Conservation (phyloP, 2,329 filamentous ascomycete genomes). For the Pseudogymnoascus sp. region DNA sequence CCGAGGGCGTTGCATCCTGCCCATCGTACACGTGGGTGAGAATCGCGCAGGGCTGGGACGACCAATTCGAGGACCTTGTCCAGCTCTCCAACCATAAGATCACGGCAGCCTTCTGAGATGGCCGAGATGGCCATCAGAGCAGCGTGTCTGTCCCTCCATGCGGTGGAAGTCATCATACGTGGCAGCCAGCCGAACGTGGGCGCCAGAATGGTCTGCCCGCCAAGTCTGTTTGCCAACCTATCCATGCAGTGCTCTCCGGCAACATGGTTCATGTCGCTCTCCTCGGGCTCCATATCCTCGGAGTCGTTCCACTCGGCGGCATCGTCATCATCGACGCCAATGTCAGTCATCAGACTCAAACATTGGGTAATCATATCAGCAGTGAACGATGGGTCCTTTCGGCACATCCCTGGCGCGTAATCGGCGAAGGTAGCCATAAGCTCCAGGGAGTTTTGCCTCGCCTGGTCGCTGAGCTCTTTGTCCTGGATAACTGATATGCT, state of each 20-base stretch:
- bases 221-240: conserved; percentile 90
- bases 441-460: conserved; percentile 89
- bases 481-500: conserved; percentile 90
- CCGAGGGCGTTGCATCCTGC: conserved; percentile 97
- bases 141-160: conserved; percentile 92
- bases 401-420: conserved; percentile 87
- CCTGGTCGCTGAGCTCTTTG: conserved; percentile 84
- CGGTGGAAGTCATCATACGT: conserved; percentile 90
- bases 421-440: conserved; percentile 98
- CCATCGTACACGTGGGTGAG: conserved; percentile 91
- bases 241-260: conserved; percentile 99
- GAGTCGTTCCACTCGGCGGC: conserved; percentile 86
- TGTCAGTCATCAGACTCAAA: conserved; percentile 94
- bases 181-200: conserved; percentile 97
- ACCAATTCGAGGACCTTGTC: conserved; percentile 91
- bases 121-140: conserved; percentile 98
- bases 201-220: conserved; percentile 82
- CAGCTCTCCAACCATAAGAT: conserved; percentile 90
- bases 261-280: conserved; percentile 95
- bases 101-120: conserved; percentile 93
- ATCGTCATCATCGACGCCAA: conserved; percentile 90
- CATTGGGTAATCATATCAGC: conserved; percentile 98
- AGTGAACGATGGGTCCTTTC: conserved; percentile 85
- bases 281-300: conserved; percentile 91
- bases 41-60: conserved; percentile 81